phyloP scores from a whole-genome alignment of 164 flowering plant species.

The Brasenia schreberi region DNA sequence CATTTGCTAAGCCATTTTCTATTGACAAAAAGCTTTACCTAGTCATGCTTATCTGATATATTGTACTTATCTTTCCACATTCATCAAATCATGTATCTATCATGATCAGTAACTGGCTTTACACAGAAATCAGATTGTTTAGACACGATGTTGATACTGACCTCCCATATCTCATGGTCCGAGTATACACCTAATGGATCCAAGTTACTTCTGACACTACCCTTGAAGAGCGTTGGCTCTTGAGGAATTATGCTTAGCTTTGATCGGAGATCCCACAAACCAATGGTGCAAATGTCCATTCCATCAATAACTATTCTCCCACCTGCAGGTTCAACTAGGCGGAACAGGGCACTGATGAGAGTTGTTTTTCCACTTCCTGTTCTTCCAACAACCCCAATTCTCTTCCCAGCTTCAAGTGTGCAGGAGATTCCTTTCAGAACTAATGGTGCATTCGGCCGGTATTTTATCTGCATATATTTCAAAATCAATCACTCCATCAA shows the following conservation, averaged over 20 bases:
- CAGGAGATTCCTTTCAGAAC: constrained; percentile 82
- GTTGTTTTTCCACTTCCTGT: constrained; percentile 94
- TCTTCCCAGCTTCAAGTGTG: constrained; percentile 54
- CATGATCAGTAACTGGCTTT: neutral
- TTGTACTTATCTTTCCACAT: neutral
- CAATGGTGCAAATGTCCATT: constrained; percentile 17
- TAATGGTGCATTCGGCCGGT: constrained; percentile 67
- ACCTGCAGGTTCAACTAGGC: constrained; percentile 61
- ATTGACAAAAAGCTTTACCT: neutral
- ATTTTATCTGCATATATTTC: constrained; percentile 40
- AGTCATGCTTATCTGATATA: neutral
- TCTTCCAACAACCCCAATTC: constrained; percentile 87
- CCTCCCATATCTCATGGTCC: constrained; percentile 79
- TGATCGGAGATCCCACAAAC: constrained; percentile 62
- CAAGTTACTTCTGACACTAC: constrained; percentile 65
- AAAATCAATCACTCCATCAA: neutral
- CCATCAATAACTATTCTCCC: constrained; percentile 46
- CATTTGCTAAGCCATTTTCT: too few relatives aligned
- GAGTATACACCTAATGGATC: constrained; percentile 69
- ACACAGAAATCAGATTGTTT: neutral
- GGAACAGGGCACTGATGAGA: constrained; percentile 68
- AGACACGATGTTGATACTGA: constrained; percentile 9
- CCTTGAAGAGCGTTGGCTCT: constrained; percentile 78
- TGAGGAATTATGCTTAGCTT: constrained; percentile 88
- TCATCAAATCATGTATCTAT: neutral